A percentile compares a stretch with the other conserved stretches of the same genome.
These are phyloP conservation scores for Chenopodium album DNA, from an alignment of 148 eudicot species.

Conservation along the genomic window DNA sequence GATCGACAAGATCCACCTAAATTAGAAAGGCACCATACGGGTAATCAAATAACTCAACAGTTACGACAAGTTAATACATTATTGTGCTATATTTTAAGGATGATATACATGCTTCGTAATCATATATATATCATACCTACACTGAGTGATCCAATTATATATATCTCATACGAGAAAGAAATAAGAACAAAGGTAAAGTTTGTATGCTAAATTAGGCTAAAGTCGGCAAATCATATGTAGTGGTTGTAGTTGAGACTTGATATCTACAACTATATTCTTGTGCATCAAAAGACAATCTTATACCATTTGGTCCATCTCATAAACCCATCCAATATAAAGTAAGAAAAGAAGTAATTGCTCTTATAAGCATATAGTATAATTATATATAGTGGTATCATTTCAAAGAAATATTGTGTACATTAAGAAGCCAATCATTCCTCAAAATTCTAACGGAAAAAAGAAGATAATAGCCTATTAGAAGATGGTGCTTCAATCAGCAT, in stretches of 20 bases:
- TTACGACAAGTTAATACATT: too few species aligned
- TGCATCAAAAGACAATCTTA: not conserved
- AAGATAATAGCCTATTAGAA: not conserved
- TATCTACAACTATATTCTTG: not conserved
- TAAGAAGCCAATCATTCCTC: conserved; percentile 14
- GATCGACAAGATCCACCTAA: too few species aligned
- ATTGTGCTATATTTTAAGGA: too few species aligned
- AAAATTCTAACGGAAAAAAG: not conserved
- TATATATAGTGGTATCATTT: conserved; percentile 1
- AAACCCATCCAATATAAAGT: too few species aligned
- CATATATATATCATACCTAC: too few species aligned
- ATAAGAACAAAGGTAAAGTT: not conserved
- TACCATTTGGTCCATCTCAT: not conserved
- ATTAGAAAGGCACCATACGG: too few species aligned
- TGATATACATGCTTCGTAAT: too few species aligned
- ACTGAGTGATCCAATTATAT: too few species aligned
- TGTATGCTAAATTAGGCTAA: not conserved
- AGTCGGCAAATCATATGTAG: not conserved
- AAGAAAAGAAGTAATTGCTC: not conserved
- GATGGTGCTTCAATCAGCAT: not conserved
- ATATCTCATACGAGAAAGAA: not conserved
- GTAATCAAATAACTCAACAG: too few species aligned
- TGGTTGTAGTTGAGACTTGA: not conserved
- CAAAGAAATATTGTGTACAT: not conserved
- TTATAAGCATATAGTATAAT: not conserved